Conservation (phyloP, 768 basidiomycete species). For the Glaciozyma martinii region DNA sequence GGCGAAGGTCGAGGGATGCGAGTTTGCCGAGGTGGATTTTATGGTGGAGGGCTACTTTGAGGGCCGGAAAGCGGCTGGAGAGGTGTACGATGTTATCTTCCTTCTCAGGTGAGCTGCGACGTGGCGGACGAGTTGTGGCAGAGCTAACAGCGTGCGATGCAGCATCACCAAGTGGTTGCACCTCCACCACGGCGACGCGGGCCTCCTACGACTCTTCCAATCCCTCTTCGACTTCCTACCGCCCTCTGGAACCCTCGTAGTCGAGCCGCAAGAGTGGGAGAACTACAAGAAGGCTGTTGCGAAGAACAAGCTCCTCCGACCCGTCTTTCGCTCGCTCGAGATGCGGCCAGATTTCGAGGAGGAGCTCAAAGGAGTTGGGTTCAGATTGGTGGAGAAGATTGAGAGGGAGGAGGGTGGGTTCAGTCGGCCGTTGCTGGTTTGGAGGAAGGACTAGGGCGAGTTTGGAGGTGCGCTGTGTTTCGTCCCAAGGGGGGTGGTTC, state of each 20-base stretch:
- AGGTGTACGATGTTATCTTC: no score
- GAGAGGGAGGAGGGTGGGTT: slow-evolving; percentile 22
- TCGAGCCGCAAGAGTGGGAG: slow-evolving; percentile 79
- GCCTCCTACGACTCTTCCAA: slow-evolving; percentile 54
- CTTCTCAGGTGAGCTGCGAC: no score
- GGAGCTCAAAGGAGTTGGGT: slow-evolving; percentile 13
- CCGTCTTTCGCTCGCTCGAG: not conserved
- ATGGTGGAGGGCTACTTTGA: slow-evolving; percentile 10
- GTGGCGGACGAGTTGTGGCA: no score
- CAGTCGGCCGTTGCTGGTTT: not conserved
- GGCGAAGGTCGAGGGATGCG: not conserved
- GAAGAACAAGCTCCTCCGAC: slow-evolving; percentile 39
- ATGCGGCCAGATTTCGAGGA: slow-evolving; percentile 4
- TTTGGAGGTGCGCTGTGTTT: no score
- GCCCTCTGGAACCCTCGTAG: slow-evolving; percentile 45
- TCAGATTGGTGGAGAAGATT: slow-evolving; percentile 17
- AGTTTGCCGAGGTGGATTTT: slow-evolving; percentile 15
- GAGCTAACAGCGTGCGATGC: slow-evolving; percentile 46
- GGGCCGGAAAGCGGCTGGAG: not conserved
- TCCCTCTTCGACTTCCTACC: slow-evolving; percentile 45
- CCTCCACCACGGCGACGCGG: slow-evolving; percentile 67
- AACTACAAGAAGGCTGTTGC: slow-evolving; percentile 69
- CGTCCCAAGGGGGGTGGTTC: no score
- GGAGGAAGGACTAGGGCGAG: slow-evolving; percentile 1
- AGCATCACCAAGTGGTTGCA: slow-evolving; percentile 92